A percentile compares a stretch with the other conserved stretches of the same genome.
These are phyloP conservation scores for Diaporthe longicolla DNA, from an alignment of 2,329 filamentous ascomycete genomes.

Conservation along the genomic window DNA sequence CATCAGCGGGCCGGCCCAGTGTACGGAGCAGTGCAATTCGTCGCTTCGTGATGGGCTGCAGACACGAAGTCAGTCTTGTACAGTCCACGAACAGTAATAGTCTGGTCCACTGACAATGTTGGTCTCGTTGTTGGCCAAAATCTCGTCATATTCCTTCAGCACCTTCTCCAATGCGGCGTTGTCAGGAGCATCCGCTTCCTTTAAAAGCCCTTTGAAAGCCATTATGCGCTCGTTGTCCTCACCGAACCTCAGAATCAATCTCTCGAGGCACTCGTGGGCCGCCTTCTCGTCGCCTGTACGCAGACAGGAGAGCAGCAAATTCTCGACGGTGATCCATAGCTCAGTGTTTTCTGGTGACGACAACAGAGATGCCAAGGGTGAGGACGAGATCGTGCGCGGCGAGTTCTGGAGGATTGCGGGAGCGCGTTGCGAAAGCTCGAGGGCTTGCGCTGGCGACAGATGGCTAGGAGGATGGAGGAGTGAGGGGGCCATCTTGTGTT, in stretches of 20 bases:
- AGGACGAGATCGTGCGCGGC: slow-evolving; percentile 68
- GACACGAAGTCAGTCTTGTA: slow-evolving; percentile 49
- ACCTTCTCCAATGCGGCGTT: slow-evolving; percentile 76
- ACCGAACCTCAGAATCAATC: slow-evolving; percentile 85
- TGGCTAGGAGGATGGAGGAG: slow-evolving; percentile 70
- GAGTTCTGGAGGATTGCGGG: slow-evolving; percentile 68
- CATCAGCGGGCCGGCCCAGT: slow-evolving; percentile 78
- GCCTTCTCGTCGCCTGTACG: slow-evolving; percentile 86
- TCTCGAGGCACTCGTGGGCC: slow-evolving; percentile 81
- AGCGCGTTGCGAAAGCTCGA: slow-evolving; percentile 73
- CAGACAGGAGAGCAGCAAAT: slow-evolving; percentile 86
- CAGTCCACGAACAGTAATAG: neutral
- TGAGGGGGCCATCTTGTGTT: slow-evolving; percentile 61
- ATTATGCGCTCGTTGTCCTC: slow-evolving; percentile 87
- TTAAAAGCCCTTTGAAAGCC: slow-evolving; percentile 84
- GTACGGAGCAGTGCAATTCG: slow-evolving; percentile 84
- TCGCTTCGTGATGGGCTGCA: slow-evolving; percentile 86
- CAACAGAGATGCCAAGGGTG: slow-evolving; percentile 67
- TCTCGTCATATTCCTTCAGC: slow-evolving; percentile 82
- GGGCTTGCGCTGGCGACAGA: slow-evolving; percentile 68
- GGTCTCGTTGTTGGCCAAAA: slow-evolving; percentile 79
- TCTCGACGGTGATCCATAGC: slow-evolving; percentile 88
- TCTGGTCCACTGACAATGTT: slow-evolving; percentile 77
- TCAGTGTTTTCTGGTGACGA: slow-evolving; percentile 79
- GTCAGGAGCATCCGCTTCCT: slow-evolving; percentile 83